Evolutionary conservation across 345 rosid species (phyloP), one percentile per base, ranked within the genome.

Genomic region (Brassica juncea): DNA sequence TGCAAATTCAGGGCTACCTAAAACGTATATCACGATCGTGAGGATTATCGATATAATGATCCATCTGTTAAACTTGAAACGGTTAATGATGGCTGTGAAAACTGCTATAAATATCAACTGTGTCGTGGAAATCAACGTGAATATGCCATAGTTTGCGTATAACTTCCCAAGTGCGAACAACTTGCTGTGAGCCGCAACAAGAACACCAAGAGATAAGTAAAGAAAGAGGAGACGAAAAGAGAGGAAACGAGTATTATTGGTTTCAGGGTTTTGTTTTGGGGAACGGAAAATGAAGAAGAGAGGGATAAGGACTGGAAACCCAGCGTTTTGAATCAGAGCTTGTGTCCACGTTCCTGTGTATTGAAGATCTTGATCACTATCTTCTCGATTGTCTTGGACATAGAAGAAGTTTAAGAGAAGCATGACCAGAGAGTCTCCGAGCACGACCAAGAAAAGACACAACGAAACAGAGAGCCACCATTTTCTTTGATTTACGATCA

Each of bases 21-120:
- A 75, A 9, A 55, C 8, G 72, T 63, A 58, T 23, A 23, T 58
- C 61, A 0, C 76, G 70, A 80, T 60, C 64, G 83, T 80, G 30
- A 80, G 1, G 34, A 84, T 8, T 5, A 85, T 65, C 1, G 90
- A 86, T 25, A 83, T 76, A 52, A 87, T 73, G 8, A 86, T 85
- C 64, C 86, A 87, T 52, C 84, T 25, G 47, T 83, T 83, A 78
- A 86, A 77, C 77, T 85, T 87, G 61, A 86, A 77, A 37, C 80
- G 75, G 73, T 88, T 87, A 71, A 87, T 67, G 80, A 84, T 77
- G 77, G 74, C 76, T n/a, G 87, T 58, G 63, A 84, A 68, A 87
- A 84, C 1, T 74, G 81, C 63, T 2, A 1, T 9, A 23, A 58
- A 23, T 8, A 79, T 75, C 74, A 89, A 54, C 5, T 58, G 95